Evolutionary conservation across 495 filamentous ascomycete species (phyloP), one percentile per base, ranked within the genome.

Genomic region (Penicillium manginii): DNA sequence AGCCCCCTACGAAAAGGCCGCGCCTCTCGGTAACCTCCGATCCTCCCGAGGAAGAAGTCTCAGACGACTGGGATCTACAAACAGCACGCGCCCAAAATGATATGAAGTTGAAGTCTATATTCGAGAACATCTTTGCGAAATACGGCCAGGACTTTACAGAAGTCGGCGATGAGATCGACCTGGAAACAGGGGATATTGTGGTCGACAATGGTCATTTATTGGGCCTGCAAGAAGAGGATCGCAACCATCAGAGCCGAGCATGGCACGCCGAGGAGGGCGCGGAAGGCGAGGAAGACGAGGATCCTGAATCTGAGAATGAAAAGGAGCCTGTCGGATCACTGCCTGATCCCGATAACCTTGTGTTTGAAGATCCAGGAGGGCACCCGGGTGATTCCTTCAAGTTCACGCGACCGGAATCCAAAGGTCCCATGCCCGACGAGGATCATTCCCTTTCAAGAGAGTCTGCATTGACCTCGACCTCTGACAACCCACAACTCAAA

Each of bases 51-150:
- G 71, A 78, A 52, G 71, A 78, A 52, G 57, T 68, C 2, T 6
- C 56, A 0, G 62, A 69, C 19, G 64, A 73, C 12, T 58, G 73
- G 32, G 79, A 85, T 58, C 72, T 90, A 12, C 74, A 85, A 58
- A 76, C 78, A 56, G 83, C 80, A 39, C 85, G 84, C 58, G 80
- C 78, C 7, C 80, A 79, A 52, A 88, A 90, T 56, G 84, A 86
- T 33, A 70, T 75, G 45, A 85, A 82, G 42, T 82, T 97, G 12
- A 93, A 93, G 76, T 87, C 84, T 11, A 82, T 85, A 2, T 96
- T 94, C 63, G 92, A 97, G 65, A 68, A 78, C 45, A 96, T 98
- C 37, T 96, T 97, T 65, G 83, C 85, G 29, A 96, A 94, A 71
- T 98, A 97, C 69, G 84, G 81, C 19, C 84, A 82, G 63, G 88